Base-by-base conservation (phyloP, 2,329 filamentous ascomycete species). In the Curvularia lunata region DNA sequence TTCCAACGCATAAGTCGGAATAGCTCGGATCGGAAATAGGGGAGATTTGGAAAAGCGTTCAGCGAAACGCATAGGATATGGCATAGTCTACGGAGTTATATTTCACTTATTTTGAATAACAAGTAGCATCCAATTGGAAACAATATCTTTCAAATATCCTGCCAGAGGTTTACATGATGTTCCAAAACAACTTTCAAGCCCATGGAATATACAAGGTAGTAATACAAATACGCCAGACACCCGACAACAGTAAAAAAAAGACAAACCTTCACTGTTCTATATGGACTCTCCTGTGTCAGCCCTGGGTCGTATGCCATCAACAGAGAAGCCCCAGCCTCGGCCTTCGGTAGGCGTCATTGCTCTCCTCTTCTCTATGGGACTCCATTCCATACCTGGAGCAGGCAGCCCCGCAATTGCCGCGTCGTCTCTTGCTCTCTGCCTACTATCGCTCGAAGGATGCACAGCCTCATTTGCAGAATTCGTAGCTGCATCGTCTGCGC, bases 321-420 rank as follows among this genome's bases (percentile, higher is more conserved):
- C 61, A 4, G 67, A 64, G 50, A 71, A 73, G 1, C 61, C 64
- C 69, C 73, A 74, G 0, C 67, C 66, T 47, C 68, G 65, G 1
- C 68, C 66, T 52, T 76, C 75, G 1, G 75, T 78, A 12, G 76
- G 76, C 51, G 76, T 78, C 75, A 77, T 76, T 5, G 75, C 75
- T 47, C 73, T 64, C 50, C 75, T 65, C 58, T 62, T 68, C 64
- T 78, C 75, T 2, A 77, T 64, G 0, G 76, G 76, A 64, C 72
- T 75, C 75, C 75, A 78, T 0, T 77, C 76, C 66, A 76, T 68
- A 0, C 73, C 73, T 0, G 74, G 71, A 23, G 65, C 66, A 2
- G 72, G 71, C 30, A 75, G 25, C 0, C 72, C 69, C 10, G 68
- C 66, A 60, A 72, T 66, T 1, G 64, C 67, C 9, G 71, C 71